Percentiles rank a stretch among this genome's conserved stretches.
Conservation (phyloP, 1,284 basidiomycete genomes). For the Limonomyces culmigenus region DNA sequence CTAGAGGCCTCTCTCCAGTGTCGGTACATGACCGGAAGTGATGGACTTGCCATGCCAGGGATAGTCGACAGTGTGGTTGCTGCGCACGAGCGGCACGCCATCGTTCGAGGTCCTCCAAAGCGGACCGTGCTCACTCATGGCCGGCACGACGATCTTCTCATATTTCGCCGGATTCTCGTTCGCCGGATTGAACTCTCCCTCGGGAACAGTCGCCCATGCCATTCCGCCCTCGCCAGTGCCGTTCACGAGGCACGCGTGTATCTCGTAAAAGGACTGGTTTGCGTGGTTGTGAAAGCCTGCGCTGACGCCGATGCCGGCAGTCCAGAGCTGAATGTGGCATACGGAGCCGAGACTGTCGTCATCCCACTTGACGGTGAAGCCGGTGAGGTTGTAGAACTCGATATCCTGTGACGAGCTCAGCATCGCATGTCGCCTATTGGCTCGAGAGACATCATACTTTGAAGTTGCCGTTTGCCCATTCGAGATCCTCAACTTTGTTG, state of each 20-base stretch:
- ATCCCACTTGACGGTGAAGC: conserved; percentile 14
- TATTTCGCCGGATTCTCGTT: conserved; percentile 6
- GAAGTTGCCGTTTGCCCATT: conserved; percentile 11
- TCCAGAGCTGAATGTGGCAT: conserved; percentile 15
- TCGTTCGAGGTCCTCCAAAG: conserved; percentile 12
- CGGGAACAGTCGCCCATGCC: conserved; percentile 6
- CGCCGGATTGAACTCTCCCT: neutral
- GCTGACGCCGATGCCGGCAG: conserved; percentile 9
- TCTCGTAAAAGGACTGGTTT: conserved; percentile 11
- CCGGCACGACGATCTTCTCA: conserved; percentile 10
- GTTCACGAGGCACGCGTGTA: conserved; percentile 14
- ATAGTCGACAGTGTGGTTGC: conserved; percentile 14
- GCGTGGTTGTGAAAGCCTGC: conserved; percentile 8
- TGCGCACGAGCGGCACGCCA: conserved; percentile 10
- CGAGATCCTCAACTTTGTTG: conserved; percentile 11
- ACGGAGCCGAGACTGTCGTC: conserved; percentile 12
- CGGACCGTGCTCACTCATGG: conserved; percentile 14
- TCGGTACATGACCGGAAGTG: too few relatives aligned
- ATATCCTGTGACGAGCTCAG: conserved; percentile 10
- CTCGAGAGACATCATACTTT: conserved; percentile 4
- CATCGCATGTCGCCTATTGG: conserved; percentile 1
- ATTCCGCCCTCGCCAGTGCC: conserved; percentile 13
- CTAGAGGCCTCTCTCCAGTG: too few relatives aligned
- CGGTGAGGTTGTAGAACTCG: conserved; percentile 16
- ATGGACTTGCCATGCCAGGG: conserved; percentile 12